Evolutionary conservation across 352 stramenopile species (phyloP).

Genomic region (Globisporangium acanthophoron): DNA sequence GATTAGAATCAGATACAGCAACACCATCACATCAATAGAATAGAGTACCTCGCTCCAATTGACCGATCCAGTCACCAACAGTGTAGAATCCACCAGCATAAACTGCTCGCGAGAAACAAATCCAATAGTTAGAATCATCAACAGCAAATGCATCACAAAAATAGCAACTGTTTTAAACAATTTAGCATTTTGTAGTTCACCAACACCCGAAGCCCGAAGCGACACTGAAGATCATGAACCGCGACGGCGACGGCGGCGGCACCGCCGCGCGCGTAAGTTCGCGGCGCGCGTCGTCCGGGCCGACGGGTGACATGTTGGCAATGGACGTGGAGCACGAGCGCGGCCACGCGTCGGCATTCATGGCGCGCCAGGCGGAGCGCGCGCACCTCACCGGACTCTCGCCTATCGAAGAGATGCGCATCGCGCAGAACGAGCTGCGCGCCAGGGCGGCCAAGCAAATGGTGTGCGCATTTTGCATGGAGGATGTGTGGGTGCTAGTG

Average conservation of each 20-base stretch:
- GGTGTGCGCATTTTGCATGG: constrained; percentile 12
- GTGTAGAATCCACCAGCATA: too few relatives aligned
- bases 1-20: too few relatives aligned
- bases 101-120: too few relatives aligned
- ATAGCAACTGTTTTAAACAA: too few relatives aligned
- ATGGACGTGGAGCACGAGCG: constrained; percentile 5
- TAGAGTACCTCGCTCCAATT: too few relatives aligned
- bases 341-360: constrained; percentile 47
- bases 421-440: constrained; percentile 74
- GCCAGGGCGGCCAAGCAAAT: constrained; percentile 61
- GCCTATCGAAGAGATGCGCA: constrained; percentile 80
- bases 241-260: neutral
- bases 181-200: too few relatives aligned
- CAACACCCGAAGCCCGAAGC: too few relatives aligned
- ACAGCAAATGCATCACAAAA: too few relatives aligned
- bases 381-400: constrained; percentile 67
- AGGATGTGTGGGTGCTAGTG: neutral
- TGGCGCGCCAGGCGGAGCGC: constrained; percentile 66
- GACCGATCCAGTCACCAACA: too few relatives aligned
- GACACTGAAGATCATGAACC: neutral
- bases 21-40: too few relatives aligned
- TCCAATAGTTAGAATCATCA: too few relatives aligned
- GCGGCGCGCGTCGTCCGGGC: neutral
- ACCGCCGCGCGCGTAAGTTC: neutral
- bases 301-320: neutral